Evolutionary conservation across 306 rosid genomes (phyloP).

Genomic region (Hippophae tibetana): DNA sequence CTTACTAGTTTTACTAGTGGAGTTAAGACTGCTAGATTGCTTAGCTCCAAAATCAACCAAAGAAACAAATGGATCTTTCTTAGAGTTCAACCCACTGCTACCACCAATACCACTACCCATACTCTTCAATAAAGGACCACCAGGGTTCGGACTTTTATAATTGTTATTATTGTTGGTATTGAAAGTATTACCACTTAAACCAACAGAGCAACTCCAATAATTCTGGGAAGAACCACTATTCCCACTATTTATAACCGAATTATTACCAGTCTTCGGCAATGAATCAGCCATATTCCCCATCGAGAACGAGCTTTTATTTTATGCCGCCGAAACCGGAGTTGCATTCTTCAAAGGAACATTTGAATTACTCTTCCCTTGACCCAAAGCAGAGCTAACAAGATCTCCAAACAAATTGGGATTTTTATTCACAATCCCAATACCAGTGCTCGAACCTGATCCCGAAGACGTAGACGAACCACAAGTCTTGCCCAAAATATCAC

Average conservation of each 20-base stretch:
- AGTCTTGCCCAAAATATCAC: conserved; percentile 80
- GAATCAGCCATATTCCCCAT: conserved; percentile 59
- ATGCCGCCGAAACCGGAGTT: conserved; percentile 23
- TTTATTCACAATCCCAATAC: conserved; percentile 48
- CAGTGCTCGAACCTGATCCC: conserved; percentile 22
- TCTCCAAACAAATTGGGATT: conserved; percentile 88
- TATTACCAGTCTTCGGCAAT: conserved; percentile 43
- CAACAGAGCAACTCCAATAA: conserved; percentile 44
- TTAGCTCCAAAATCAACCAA: conserved; percentile 68
- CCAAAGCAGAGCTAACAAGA: conserved; percentile 72
- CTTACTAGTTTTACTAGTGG: conserved; percentile 35
- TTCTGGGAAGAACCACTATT: neutral
- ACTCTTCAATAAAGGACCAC: conserved; percentile 45
- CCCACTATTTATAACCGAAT: conserved; percentile 21
- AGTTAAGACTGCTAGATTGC: conserved; percentile 41
- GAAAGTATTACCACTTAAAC: conserved; percentile 16
- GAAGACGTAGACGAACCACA: conserved; percentile 58
- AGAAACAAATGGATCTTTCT: conserved; percentile 77
- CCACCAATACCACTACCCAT: conserved; percentile 28
- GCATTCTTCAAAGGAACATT: conserved; percentile 65
- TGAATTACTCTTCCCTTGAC: conserved; percentile 34
- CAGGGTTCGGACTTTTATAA: conserved; percentile 35
- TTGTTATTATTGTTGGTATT: neutral
- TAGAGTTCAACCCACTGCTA: conserved; percentile 38
- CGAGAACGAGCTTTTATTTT: conserved; percentile 46